Percentiles rank a stretch among this genome's conserved stretches.
These are phyloP conservation scores for Aspergillus aculeatus DNA, from an alignment of 2,329 filamentous ascomycete genomes.

Conservation along the genomic window DNA sequence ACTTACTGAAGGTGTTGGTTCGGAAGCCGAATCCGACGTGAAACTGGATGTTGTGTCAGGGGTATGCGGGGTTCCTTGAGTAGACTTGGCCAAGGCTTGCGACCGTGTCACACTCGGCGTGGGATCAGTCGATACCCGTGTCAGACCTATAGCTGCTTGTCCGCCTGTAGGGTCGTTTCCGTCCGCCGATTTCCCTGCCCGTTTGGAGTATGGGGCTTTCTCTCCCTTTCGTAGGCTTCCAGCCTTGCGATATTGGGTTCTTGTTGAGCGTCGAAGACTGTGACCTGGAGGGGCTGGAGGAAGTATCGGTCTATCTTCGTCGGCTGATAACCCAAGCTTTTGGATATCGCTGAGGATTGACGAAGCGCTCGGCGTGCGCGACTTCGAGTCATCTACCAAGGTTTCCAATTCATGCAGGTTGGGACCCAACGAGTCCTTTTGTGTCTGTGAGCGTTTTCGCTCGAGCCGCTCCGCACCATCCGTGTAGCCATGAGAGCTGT, in stretches of 20 bases:
- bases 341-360: conserved; percentile 46
- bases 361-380: conserved; percentile 67
- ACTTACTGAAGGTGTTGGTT: conserved; percentile 26
- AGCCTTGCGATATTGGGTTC: conserved; percentile 79
- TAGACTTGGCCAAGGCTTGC: conserved; percentile 47
- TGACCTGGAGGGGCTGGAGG: conserved; percentile 71
- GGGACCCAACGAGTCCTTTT: conserved; percentile 58
- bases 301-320: conserved; percentile 82
- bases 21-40: conserved; percentile 29
- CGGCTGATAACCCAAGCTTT: conserved; percentile 43
- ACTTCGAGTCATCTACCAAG: conserved; percentile 75
- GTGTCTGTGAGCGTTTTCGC: conserved; percentile 65
- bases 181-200: conserved; percentile 64
- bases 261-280: conserved; percentile 82
- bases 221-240: conserved; percentile 82
- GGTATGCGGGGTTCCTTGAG: conserved; percentile 21
- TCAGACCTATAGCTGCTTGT: conserved; percentile 32
- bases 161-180: conserved; percentile 50
- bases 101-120: conserved; percentile 35
- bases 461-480: conserved; percentile 81
- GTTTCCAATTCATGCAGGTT: conserved; percentile 70
- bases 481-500: conserved; percentile 70
- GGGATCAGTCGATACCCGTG: conserved; percentile 39
- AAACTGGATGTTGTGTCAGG: conserved; percentile 24
- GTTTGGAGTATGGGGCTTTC: conserved; percentile 70